Percentiles rank a stretch among this genome's conserved stretches.
phyloP scores from a whole-genome alignment of 768 basidiomycete genomes.

The Psilocybe azurescens region DNA sequence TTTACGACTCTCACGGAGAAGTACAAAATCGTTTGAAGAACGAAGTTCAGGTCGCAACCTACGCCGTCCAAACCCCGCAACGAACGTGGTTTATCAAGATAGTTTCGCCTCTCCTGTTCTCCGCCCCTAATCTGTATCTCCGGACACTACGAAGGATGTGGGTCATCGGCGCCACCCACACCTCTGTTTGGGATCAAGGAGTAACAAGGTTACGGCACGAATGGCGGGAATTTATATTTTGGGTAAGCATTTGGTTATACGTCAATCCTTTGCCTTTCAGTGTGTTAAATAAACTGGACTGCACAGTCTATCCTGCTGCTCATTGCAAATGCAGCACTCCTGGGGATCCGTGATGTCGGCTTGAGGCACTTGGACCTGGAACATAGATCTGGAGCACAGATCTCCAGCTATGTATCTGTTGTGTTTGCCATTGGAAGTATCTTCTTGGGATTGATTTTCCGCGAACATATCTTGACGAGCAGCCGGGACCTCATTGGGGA shows the following conservation, averaged over 20 bases:
- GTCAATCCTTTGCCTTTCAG: background rate
- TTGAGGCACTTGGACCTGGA: conserved; percentile 9
- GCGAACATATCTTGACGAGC: conserved; percentile 43
- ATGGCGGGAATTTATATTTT: conserved; percentile 54
- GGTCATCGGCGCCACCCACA: conserved; percentile 32
- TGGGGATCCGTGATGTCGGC: conserved; percentile 53
- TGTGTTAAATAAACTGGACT: too few species aligned
- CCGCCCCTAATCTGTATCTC: conserved; percentile 49
- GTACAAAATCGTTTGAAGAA: conserved; percentile 27
- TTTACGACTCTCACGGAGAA: background rate
- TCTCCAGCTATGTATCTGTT: conserved; percentile 54
- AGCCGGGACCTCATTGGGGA: conserved; percentile 34
- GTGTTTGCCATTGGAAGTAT: conserved; percentile 50
- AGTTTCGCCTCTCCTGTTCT: conserved; percentile 27
- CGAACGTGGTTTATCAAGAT: conserved; percentile 19
- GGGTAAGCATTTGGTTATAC: conserved; percentile 38
- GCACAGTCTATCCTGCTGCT: conserved; percentile 57
- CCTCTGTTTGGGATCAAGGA: conserved; percentile 44
- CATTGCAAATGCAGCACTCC: conserved; percentile 59
- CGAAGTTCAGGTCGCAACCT: conserved; percentile 17
- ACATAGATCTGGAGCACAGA: conserved; percentile 44
- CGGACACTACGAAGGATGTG: conserved; percentile 48
- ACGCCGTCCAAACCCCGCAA: background rate
- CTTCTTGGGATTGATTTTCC: conserved; percentile 48
- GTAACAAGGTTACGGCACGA: conserved; percentile 47